phyloP scores from a whole-genome alignment of 2,329 filamentous ascomycete genomes.

The Colletotrichum tamarilloi region DNA sequence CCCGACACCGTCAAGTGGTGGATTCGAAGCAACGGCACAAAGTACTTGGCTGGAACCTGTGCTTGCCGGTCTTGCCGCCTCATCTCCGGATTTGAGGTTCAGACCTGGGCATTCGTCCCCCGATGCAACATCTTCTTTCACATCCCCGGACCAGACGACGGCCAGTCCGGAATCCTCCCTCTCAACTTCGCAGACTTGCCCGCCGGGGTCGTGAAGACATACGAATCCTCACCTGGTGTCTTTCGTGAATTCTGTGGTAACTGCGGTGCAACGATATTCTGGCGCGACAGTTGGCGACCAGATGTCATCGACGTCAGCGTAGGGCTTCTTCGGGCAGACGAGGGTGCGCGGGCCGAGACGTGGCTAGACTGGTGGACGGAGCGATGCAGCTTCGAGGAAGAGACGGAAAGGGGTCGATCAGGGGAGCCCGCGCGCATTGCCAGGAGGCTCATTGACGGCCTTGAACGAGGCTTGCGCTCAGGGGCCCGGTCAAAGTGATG shows the following conservation, averaged over 20 bases:
- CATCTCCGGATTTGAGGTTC: constrained; percentile 70
- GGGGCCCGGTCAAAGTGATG: background rate
- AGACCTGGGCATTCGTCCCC: constrained; percentile 75
- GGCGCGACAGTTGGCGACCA: constrained; percentile 63
- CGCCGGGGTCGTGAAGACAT: constrained; percentile 59
- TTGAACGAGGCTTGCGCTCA: constrained; percentile 42
- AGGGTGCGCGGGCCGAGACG: constrained; percentile 64
- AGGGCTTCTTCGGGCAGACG: constrained; percentile 62
- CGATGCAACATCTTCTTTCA: constrained; percentile 64
- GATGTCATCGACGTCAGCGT: constrained; percentile 72
- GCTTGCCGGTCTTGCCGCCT: constrained; percentile 72
- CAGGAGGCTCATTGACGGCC: constrained; percentile 39
- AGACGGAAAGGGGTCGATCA: constrained; percentile 49
- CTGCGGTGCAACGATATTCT: constrained; percentile 75
- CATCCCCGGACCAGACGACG: constrained; percentile 35
- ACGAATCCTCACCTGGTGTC: constrained; percentile 64
- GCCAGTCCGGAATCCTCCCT: constrained; percentile 24
- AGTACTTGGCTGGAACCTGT: constrained; percentile 70
- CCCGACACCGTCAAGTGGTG: constrained; percentile 67
- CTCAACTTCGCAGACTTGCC: constrained; percentile 50
- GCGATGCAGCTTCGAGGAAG: constrained; percentile 69
- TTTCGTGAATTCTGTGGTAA: constrained; percentile 69
- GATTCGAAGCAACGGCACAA: constrained; percentile 58
- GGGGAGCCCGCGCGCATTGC: constrained; percentile 44
- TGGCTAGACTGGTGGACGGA: constrained; percentile 73